phyloP scores from a whole-genome alignment of 2,329 filamentous ascomycete genomes.

The Lasiodiplodia sp. region DNA sequence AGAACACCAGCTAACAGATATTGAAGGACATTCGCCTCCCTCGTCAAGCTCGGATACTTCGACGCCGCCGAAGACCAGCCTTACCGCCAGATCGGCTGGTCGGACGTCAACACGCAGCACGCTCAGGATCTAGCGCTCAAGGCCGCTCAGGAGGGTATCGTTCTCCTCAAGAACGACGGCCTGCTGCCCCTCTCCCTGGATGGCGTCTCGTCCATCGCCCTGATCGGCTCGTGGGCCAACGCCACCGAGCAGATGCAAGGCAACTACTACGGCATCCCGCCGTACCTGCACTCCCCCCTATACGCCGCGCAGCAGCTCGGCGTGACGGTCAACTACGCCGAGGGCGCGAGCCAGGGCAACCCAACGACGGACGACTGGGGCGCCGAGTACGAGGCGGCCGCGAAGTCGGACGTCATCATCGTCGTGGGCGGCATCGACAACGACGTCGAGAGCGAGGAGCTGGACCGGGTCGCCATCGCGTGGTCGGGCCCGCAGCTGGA shows the following conservation, averaged over 20 bases:
- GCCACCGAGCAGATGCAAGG: constrained; percentile 62
- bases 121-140: constrained; percentile 64
- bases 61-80: constrained; percentile 54
- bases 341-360: constrained; percentile 44
- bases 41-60: constrained; percentile 66
- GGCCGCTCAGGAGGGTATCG: constrained; percentile 57
- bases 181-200: constrained; percentile 53
- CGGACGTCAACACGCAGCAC: constrained; percentile 63
- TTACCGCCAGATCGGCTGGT: constrained; percentile 62
- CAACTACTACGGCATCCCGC: constrained; percentile 65
- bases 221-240: constrained; percentile 67
- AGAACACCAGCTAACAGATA: background rate
- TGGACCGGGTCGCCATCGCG: constrained; percentile 58
- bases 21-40: constrained; percentile 53
- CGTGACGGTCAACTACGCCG: constrained; percentile 55
- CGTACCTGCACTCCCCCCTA: constrained; percentile 63
- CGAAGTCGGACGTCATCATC: constrained; percentile 59
- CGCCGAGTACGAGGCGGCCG: constrained; percentile 41
- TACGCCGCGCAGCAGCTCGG: constrained; percentile 59
- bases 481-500: constrained; percentile 63
- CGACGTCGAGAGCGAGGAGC: constrained; percentile 59
- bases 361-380: constrained; percentile 40
- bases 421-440: constrained; percentile 65
- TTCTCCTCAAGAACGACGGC: constrained; percentile 62
- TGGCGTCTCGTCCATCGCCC: constrained; percentile 55